Evolutionary conservation across 305 asterid genomes (phyloP), one percentile per base, ranked within the genome.

Genomic region (Fraxinus latifolia): DNA sequence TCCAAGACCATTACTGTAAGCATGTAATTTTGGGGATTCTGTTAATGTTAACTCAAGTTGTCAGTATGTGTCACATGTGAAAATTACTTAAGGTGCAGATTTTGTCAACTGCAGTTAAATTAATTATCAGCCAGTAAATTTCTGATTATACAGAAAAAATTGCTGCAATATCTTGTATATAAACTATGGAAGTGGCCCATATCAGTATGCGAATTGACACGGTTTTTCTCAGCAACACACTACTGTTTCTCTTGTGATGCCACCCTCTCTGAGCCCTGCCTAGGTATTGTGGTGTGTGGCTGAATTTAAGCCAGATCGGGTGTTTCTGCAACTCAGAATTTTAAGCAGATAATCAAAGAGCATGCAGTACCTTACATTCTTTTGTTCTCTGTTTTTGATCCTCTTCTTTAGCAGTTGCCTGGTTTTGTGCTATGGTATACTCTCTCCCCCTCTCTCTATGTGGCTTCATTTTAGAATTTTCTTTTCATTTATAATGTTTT

Each of bases 191-290:
- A 29, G 25, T 9, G 39, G 74, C 32, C 23, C 75, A 29, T 37
- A 11, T 55, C 76, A 37, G 80, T 83, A 82, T 82, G 86, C 84
- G 89, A 83, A 83, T 33, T 39, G 85, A 58, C 36, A 0, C 14
- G 34, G 14, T 15, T 23, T 80, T 55, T 55, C 78, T 81, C 73
- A 17, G 53, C 72, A 44, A 33, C 70, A 77, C 33, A 74, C 42
- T 15, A 84, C 87, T 85, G 17, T 85, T 85, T 81, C 78, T 53
- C 88, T 72, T 79, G 88, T 87, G 89, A 87, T 37, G 34, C 55
- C 73, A 37, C 73, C 71, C 50, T 19, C 15, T 47, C 5, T 65
- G 34, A 67, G 19, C 36, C 14, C 34, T 67, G 74, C 74, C 74
- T 67, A 67, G 17, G 75, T 74, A 27, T 17, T 29, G 36, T 80